phyloP scores from a whole-genome alignment of 306 rosid genomes.

The Neltuma alba region DNA sequence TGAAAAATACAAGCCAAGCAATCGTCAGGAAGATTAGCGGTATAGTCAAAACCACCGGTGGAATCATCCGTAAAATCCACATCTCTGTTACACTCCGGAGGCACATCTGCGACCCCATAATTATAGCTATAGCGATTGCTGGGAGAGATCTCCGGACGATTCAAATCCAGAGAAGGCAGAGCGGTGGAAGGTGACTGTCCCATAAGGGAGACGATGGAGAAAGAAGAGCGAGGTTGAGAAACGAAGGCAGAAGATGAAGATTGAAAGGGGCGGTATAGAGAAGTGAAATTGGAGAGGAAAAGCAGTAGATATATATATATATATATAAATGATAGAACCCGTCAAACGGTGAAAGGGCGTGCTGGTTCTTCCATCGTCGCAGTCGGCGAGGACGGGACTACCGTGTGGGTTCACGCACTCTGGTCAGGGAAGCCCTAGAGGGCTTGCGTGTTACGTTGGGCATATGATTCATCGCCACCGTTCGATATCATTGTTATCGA shows the following conservation, averaged over 20 bases:
- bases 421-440: constrained; percentile 18
- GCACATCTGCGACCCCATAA: constrained; percentile 5
- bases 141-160: constrained; percentile 23
- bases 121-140: constrained; percentile 36
- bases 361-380: constrained; percentile 36
- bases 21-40: constrained; percentile 73
- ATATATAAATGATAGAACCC: constrained; percentile 21
- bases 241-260: not conserved
- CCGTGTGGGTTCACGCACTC: constrained; percentile 19
- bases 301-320: not conserved
- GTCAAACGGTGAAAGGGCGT: constrained; percentile 57
- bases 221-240: not conserved
- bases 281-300: not conserved
- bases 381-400: constrained; percentile 6
- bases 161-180: constrained; percentile 30
- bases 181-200: constrained; percentile 72
- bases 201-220: constrained; percentile 36
- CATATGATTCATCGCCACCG: not conserved
- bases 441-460: constrained; percentile 18
- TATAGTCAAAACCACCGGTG: constrained; percentile 39
- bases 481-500: not conserved
- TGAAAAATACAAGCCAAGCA: constrained; percentile 61
- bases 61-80: constrained; percentile 18
- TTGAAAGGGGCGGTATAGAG: not conserved
- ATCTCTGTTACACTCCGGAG: constrained; percentile 4